Conservation (phyloP, 2,329 filamentous ascomycete species). For the Tympanopsis confertula region DNA sequence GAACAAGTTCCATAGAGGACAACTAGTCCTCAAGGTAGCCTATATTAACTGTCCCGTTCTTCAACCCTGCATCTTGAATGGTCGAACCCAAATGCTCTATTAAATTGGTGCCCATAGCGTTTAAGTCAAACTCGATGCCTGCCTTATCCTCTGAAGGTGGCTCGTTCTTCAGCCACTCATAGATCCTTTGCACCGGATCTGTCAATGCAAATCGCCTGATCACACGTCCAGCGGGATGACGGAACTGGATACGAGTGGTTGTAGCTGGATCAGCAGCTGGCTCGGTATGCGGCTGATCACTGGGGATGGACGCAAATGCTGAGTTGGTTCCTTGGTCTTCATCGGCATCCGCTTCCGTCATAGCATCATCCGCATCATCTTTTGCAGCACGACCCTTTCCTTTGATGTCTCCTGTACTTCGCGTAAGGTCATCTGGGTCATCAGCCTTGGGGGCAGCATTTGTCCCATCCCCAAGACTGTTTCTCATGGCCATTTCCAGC, state of each 20-base stretch:
- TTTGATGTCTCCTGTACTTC: neutral
- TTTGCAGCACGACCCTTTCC: neutral
- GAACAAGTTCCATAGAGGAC: no score
- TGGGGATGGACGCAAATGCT: conserved; percentile 61
- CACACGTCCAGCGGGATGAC: conserved; percentile 71
- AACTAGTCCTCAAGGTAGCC: conserved; percentile 66
- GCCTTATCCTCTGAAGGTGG: conserved; percentile 65
- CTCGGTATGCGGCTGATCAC: conserved; percentile 63
- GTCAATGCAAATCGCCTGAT: conserved; percentile 72
- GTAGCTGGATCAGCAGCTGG: conserved; percentile 59
- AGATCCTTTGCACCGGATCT: conserved; percentile 73
- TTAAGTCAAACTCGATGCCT: conserved; percentile 74
- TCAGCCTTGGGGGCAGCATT: conserved; percentile 19
- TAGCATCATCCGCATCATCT: neutral
- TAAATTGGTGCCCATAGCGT: conserved; percentile 76
- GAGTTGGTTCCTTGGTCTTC: conserved; percentile 11
- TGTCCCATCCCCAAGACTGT: conserved; percentile 55
- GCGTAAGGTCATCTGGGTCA: conserved; percentile 8
- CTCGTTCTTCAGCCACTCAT: conserved; percentile 91
- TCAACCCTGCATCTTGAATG: conserved; percentile 72
- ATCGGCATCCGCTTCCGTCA: neutral
- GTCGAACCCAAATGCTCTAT: conserved; percentile 63
- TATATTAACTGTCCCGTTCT: conserved; percentile 91
- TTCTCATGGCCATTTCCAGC: conserved; percentile 84
- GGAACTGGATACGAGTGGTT: conserved; percentile 84